phyloP scores from a whole-genome alignment of 768 basidiomycete genomes.

The Scleroderma citrinum region DNA sequence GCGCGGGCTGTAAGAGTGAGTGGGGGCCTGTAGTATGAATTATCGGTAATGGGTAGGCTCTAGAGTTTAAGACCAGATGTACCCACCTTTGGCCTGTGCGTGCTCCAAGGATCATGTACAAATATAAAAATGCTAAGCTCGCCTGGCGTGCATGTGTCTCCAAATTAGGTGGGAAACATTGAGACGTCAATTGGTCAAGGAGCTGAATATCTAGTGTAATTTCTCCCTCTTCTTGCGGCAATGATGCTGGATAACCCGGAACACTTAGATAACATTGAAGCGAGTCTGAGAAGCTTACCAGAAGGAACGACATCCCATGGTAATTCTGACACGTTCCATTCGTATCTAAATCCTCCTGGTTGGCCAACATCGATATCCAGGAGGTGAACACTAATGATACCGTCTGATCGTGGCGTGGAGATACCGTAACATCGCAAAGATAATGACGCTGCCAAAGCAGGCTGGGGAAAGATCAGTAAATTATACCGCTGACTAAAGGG shows the following conservation, averaged over 20 bases:
- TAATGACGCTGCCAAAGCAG: constrained; percentile 91
- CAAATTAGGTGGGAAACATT: constrained; percentile 29
- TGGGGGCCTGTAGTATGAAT: constrained; percentile 47
- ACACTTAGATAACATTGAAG: constrained; percentile 8
- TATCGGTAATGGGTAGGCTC: too few relatives aligned
- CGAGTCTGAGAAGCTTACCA: constrained; percentile 43
- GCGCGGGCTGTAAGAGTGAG: constrained; percentile 81
- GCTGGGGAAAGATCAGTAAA: constrained; percentile 37
- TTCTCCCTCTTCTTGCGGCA: constrained; percentile 4
- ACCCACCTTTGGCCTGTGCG: background rate
- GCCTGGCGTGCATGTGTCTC: constrained; percentile 39
- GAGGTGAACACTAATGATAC: constrained; percentile 61
- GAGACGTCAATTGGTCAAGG: constrained; percentile 59
- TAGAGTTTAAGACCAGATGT: too few relatives aligned
- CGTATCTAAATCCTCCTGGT: constrained; percentile 51
- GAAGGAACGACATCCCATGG: constrained; percentile 73
- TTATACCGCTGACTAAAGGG: background rate
- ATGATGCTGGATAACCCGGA: background rate
- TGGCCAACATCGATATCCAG: constrained; percentile 53
- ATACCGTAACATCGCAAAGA: constrained; percentile 94
- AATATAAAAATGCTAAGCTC: constrained; percentile 79
- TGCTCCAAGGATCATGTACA: constrained; percentile 74
- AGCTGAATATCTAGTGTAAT: constrained; percentile 63
- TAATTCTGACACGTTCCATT: constrained; percentile 73
- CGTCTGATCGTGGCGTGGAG: constrained; percentile 68